Conservation (phyloP, 176 grass and related monocot genomes). For the Luzula sylvatica region DNA sequence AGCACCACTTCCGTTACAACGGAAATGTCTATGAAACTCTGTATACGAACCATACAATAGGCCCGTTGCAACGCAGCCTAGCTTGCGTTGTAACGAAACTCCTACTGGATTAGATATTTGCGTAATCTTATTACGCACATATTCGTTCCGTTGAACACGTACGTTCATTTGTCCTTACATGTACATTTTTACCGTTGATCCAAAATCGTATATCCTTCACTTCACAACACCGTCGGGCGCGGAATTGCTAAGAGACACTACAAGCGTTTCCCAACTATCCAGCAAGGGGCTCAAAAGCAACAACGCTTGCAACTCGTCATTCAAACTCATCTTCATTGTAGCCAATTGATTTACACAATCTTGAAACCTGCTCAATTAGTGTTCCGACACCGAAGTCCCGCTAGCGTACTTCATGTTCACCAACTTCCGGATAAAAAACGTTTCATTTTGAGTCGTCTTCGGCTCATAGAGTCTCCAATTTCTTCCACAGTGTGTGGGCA, state of each 20-base stretch:
- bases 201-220: no score
- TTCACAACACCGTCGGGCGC: not conserved
- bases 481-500: not conserved
- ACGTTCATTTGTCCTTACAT: no score
- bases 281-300: not conserved
- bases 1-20: no score
- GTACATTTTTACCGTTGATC: no score
- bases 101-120: no score
- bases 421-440: not conserved
- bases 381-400: not conserved
- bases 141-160: no score
- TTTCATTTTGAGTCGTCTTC: not conserved
- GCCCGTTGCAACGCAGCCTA: no score
- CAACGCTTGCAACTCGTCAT: constrained; percentile 12
- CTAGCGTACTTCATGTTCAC: constrained; percentile 8
- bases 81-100: no score
- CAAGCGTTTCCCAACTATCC: not conserved
- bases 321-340: not conserved
- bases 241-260: constrained; percentile 3
- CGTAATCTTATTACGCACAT: no score
- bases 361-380: constrained; percentile 13
- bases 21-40: no score
- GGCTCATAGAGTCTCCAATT: constrained; percentile 3
- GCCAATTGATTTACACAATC: not conserved
- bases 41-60: no score